phyloP scores from a whole-genome alignment of 2,329 filamentous ascomycete genomes.

The Dothistroma septosporum region DNA sequence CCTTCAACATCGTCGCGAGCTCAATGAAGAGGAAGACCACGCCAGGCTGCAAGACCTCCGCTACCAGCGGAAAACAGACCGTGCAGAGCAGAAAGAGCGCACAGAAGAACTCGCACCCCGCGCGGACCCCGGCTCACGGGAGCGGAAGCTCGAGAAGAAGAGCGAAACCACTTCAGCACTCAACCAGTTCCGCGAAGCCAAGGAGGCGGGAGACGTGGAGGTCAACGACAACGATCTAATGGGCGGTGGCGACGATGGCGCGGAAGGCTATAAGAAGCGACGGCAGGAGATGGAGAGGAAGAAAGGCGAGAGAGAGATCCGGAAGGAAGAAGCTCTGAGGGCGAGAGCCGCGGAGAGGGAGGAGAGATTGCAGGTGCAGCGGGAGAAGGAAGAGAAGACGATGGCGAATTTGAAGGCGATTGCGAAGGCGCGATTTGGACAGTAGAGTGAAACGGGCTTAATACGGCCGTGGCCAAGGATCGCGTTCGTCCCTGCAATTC shows the following conservation, averaged over 20 bases:
- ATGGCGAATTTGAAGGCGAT: conserved; percentile 76
- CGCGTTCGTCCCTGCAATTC: no score
- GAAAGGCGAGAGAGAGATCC: conserved; percentile 78
- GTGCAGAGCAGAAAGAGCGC: conserved; percentile 62
- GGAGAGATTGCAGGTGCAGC: conserved; percentile 65
- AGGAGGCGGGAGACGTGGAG: conserved; percentile 60
- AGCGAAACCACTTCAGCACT: conserved; percentile 68
- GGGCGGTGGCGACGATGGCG: conserved; percentile 61
- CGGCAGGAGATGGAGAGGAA: conserved; percentile 63
- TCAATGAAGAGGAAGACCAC: conserved; percentile 49
- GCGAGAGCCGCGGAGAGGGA: conserved; percentile 76
- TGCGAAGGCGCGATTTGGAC: conserved; percentile 73
- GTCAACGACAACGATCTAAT: conserved; percentile 72
- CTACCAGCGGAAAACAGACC: conserved; percentile 60
- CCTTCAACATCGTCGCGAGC: conserved; percentile 57
- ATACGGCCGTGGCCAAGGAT: no score
- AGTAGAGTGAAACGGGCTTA: neutral
- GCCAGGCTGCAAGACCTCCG: conserved; percentile 52
- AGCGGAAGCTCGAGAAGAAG: conserved; percentile 83
- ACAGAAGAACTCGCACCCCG: conserved; percentile 79
- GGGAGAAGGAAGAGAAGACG: conserved; percentile 75
- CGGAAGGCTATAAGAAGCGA: conserved; percentile 62
- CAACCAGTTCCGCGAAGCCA: conserved; percentile 64
- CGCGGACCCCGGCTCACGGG: conserved; percentile 75
- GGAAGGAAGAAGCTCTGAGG: conserved; percentile 73